Evolutionary conservation across 805 yeast genomes (phyloP).

Genomic region (Wickerhamomyces chaumierensis): DNA sequence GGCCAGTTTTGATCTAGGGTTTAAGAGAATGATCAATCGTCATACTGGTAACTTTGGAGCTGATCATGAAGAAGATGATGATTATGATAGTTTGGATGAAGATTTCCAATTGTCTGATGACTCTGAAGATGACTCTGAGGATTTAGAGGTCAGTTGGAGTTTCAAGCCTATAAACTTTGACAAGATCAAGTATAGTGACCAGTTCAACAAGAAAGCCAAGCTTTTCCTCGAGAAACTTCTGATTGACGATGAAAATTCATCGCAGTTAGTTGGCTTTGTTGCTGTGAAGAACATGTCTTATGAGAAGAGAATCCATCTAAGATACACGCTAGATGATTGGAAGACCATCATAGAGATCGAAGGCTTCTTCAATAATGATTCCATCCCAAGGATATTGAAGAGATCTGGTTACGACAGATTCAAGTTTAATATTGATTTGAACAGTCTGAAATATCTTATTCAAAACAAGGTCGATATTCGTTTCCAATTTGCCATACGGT

Average conservation of each 20-base stretch:
- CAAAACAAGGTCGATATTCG: constrained; percentile 19
- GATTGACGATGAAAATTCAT: constrained; percentile 43
- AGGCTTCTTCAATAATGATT: constrained; percentile 47
- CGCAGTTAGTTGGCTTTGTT: constrained; percentile 53
- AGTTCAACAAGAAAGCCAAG: constrained; percentile 25
- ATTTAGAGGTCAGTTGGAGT: constrained; percentile 28
- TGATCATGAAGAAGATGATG: constrained; percentile 20
- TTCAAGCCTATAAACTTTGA: constrained; percentile 32
- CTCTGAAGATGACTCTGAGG: constrained; percentile 3
- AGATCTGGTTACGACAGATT: constrained; percentile 58
- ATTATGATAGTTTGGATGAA: constrained; percentile 10
- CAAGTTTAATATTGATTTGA: constrained; percentile 47
- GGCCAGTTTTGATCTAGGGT: constrained; percentile 21
- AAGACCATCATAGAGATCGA: constrained; percentile 57
- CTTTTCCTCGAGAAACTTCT: constrained; percentile 56
- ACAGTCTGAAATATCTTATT: constrained; percentile 15
- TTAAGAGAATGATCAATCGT: constrained; percentile 16
- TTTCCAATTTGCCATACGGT: constrained; percentile 32
- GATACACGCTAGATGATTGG: constrained; percentile 79
- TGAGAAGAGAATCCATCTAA: constrained; percentile 53
- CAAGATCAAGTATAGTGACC: constrained; percentile 32
- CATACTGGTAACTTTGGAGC: constrained; percentile 10
- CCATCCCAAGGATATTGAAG: constrained; percentile 33
- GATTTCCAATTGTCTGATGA: constrained; percentile 5
- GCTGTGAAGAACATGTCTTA: constrained; percentile 69